Evolutionary conservation across 2,329 filamentous ascomycete species (phyloP).

Genomic region (Lasiodiplodia gonubiensis): DNA sequence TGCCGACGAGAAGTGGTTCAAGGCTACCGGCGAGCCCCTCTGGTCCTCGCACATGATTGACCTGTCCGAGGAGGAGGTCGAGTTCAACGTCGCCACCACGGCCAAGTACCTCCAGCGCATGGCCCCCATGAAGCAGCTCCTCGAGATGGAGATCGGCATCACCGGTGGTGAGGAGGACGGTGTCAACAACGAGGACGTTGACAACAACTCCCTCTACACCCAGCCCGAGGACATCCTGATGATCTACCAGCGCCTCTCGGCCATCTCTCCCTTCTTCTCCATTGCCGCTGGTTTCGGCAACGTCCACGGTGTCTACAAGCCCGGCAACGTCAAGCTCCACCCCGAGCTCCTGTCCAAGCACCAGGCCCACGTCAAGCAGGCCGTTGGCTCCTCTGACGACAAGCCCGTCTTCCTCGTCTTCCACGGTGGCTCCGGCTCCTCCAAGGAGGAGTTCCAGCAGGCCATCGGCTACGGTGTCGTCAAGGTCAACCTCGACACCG

Average conservation of each 20-base stretch:
- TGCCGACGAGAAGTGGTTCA: conserved; percentile 94
- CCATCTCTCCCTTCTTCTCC: conserved; percentile 93
- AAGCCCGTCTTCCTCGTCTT: conserved; percentile 99
- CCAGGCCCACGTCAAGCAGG: conserved; percentile 86
- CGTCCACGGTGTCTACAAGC: conserved; percentile 99
- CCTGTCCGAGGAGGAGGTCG: conserved; percentile 84
- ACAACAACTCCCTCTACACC: conserved; percentile 97
- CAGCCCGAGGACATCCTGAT: conserved; percentile 95
- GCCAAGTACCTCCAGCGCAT: conserved; percentile 92
- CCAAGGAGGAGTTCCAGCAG: conserved; percentile 86
- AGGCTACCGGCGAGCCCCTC: conserved; percentile 87
- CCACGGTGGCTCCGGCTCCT: conserved; percentile 94
- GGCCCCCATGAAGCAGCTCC: conserved; percentile 97
- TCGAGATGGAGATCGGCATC: conserved; percentile 98
- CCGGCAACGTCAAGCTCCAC: conserved; percentile 94
- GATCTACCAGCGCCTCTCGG: conserved; percentile 83
- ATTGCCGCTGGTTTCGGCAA: conserved; percentile 99
- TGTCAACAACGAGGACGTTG: conserved; percentile 97
- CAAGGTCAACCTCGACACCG: conserved; percentile 99
- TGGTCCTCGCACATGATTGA: conserved; percentile 99
- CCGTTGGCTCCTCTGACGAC: conserved; percentile 71
- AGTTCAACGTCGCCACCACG: conserved; percentile 91
- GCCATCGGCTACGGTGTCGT: conserved; percentile 94
- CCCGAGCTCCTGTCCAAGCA: conserved; percentile 96
- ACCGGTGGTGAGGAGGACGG: conserved; percentile 98